Conservation (phyloP, 192 early-diverging fungal genomes). For the Chytriomyces confervae region DNA sequence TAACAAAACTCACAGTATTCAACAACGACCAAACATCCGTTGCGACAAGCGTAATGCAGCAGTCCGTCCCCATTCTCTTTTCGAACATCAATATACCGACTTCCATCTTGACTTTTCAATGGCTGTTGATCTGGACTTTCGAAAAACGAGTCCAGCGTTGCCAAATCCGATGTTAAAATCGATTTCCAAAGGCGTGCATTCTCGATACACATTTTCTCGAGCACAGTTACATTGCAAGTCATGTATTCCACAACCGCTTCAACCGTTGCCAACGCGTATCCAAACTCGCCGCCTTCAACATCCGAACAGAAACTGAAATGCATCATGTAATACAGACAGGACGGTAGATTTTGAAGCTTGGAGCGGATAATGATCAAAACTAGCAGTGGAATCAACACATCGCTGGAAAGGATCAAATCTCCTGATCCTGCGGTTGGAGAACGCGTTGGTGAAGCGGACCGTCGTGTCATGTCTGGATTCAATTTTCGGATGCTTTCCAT, state of each 20-base stretch:
- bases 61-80: conserved; percentile 31
- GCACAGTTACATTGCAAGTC: neutral
- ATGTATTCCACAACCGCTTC: conserved; percentile 43
- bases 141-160: neutral
- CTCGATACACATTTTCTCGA: conserved; percentile 13
- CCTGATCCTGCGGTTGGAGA: conserved; percentile 2
- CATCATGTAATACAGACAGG: conserved; percentile 45
- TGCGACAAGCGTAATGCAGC: conserved; percentile 15
- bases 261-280: conserved; percentile 40
- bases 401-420: conserved; percentile 26
- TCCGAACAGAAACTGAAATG: conserved; percentile 45
- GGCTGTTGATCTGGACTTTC: neutral
- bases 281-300: conserved; percentile 41
- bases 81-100: conserved; percentile 10
- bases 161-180: conserved; percentile 11
- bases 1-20: conserved; percentile 19
- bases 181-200: conserved; percentile 24
- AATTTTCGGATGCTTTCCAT: conserved; percentile 37
- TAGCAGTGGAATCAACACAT: conserved; percentile 45
- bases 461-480: conserved; percentile 14
- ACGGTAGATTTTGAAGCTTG: conserved; percentile 44
- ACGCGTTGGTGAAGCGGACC: neutral
- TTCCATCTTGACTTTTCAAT: neutral
- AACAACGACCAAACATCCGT: neutral
- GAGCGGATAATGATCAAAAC: conserved; percentile 43